Percentiles rank a stretch among this genome's conserved stretches.
These are phyloP conservation scores for Fomitopsis pinicola DNA, from an alignment of 1,284 basidiomycete genomes.

Conservation along the genomic window DNA sequence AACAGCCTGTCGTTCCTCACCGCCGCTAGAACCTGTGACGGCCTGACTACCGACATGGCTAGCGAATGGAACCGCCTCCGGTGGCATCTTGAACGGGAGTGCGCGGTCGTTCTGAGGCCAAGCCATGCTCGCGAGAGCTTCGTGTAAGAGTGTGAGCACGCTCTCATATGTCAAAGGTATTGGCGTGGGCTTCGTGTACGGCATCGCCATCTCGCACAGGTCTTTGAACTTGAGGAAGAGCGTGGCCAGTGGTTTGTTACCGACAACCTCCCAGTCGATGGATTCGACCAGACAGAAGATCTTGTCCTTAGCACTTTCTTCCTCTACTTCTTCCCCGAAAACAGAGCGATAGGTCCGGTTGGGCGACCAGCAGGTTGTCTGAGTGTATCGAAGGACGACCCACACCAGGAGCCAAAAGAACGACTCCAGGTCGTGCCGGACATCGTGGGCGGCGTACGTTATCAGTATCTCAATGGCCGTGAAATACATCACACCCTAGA, in stretches of 20 bases:
- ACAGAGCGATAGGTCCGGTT: neutral
- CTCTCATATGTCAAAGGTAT: neutral
- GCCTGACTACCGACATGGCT: too few relatives aligned
- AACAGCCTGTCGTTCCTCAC: too few relatives aligned
- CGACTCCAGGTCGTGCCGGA: conserved; percentile 13
- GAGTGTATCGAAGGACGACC: conserved; percentile 12
- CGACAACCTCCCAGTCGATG: neutral
- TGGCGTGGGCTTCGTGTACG: neutral
- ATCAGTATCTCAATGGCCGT: conserved; percentile 4
- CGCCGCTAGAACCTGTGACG: too few relatives aligned
- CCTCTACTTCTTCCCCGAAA: neutral
- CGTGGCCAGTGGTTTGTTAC: neutral
- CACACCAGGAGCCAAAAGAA: conserved; percentile 15
- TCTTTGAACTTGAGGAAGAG: neutral
- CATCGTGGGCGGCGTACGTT: neutral
- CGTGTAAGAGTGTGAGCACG: neutral
- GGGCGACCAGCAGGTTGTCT: too few relatives aligned
- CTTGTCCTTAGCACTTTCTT: neutral
- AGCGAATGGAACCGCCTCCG: too few relatives aligned
- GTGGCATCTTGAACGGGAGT: too few relatives aligned
- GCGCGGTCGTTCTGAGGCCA: neutral
- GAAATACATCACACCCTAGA: conserved; percentile 8
- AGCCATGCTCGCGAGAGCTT: neutral
- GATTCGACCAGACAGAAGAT: too few relatives aligned
- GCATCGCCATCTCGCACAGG: neutral